phyloP scores from a whole-genome alignment of 805 yeast species.

The Blastobotrys peoriensis region DNA sequence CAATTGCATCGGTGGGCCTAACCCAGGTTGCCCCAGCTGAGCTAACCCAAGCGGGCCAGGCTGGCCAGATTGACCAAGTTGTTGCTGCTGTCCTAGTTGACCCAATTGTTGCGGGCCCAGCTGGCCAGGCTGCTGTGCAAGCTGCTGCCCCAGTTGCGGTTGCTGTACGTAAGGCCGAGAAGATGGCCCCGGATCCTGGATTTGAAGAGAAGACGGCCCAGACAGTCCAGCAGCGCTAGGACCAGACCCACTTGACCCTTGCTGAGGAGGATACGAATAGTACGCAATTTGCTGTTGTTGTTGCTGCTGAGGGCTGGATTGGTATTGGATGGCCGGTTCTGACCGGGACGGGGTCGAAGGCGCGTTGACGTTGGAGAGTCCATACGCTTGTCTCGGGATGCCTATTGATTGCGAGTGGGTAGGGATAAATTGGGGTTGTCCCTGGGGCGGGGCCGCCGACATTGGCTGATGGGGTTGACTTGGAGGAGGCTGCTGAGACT shows the following conservation, averaged over 20 bases:
- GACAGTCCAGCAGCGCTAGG: no score
- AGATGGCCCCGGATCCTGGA: no score
- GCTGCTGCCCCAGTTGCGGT: constrained; percentile 6
- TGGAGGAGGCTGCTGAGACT: constrained; percentile 1
- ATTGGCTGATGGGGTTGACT: no score
- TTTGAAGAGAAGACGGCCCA: no score
- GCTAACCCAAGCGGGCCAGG: neutral
- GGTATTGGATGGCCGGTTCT: constrained; percentile 1
- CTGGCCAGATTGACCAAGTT: neutral
- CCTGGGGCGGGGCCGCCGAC: neutral
- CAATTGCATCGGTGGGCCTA: neutral
- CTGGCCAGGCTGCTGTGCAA: neutral
- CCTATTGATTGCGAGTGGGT: constrained; percentile 2
- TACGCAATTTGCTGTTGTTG: constrained; percentile 6
- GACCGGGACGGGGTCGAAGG: no score
- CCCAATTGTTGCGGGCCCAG: neutral
- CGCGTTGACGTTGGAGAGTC: no score
- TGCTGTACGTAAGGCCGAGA: neutral
- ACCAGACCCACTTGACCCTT: no score
- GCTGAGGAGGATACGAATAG: constrained; percentile 3
- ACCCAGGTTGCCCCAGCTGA: neutral
- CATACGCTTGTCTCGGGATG: no score
- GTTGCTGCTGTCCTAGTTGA: neutral
- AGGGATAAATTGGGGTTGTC: neutral
- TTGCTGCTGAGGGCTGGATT: constrained; percentile 4